These are phyloP conservation scores for Kodamaea sagamina DNA, from an alignment of 805 yeast genomes.

Conservation along the genomic window DNA sequence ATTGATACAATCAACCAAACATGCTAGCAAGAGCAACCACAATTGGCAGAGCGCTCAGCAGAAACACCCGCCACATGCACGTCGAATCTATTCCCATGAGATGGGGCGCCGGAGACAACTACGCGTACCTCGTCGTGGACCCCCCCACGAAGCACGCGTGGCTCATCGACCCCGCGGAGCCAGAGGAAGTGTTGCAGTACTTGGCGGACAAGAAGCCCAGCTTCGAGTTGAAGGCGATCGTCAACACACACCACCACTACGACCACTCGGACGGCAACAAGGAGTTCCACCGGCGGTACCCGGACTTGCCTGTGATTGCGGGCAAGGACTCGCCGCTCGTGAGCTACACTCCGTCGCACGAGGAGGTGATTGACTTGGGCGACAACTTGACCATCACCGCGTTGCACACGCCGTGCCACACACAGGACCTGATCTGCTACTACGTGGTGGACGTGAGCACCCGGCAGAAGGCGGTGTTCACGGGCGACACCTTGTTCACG, in stretches of 20 bases:
- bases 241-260: constrained; percentile 94
- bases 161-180: constrained; percentile 92
- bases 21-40: not conserved
- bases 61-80: constrained; percentile 62
- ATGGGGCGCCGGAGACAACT: constrained; percentile 93
- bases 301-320: constrained; percentile 67
- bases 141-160: constrained; percentile 66
- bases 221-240: constrained; percentile 68
- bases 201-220: constrained; percentile 44
- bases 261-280: constrained; percentile 92
- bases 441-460: constrained; percentile 65
- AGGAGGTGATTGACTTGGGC: constrained; percentile 65
- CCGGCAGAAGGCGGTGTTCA: constrained; percentile 73
- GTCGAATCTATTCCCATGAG: constrained; percentile 84
- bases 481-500: constrained; percentile 93
- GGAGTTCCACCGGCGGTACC: constrained; percentile 40
- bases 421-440: constrained; percentile 94
- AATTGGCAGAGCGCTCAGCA: not conserved
- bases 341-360: constrained; percentile 66
- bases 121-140: constrained; percentile 78
- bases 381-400: constrained; percentile 67
- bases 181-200: constrained; percentile 55
- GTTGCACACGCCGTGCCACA: constrained; percentile 95
- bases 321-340: constrained; percentile 82
- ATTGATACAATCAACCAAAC: no score